A percentile compares a stretch with the other conserved stretches of the same genome.
phyloP scores from a whole-genome alignment of 805 yeast species.

The Myxozyma nipponensis region DNA sequence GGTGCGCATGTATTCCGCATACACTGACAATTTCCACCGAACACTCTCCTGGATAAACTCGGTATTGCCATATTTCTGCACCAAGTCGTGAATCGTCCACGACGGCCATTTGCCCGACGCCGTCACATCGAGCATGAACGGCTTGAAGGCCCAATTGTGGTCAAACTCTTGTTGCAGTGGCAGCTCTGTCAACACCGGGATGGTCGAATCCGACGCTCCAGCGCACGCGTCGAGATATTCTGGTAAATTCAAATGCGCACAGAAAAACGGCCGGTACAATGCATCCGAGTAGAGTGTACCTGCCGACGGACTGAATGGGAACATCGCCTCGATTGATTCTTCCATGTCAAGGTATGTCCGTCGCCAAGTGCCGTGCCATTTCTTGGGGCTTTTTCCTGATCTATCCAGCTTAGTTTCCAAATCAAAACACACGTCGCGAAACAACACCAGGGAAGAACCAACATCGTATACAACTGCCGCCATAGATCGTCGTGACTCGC shows the following conservation, averaged over 20 bases:
- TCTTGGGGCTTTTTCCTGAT: conserved; percentile 34
- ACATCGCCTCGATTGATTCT: conserved; percentile 41
- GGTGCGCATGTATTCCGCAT: conserved; percentile 53
- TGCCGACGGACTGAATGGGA: conserved; percentile 45
- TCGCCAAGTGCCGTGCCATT: conserved; percentile 84
- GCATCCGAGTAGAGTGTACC: conserved; percentile 76
- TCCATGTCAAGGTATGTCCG: conserved; percentile 49
- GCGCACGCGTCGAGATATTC: conserved; percentile 43
- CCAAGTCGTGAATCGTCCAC: conserved; percentile 55
- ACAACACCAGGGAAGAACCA: not conserved
- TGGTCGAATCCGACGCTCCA: conserved; percentile 44
- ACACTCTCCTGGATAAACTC: conserved; percentile 81
- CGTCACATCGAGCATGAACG: conserved; percentile 55
- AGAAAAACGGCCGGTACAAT: conserved; percentile 79
- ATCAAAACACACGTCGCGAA: too few species aligned
- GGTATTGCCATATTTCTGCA: conserved; percentile 53
- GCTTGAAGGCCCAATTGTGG: conserved; percentile 46
- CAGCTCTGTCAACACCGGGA: conserved; percentile 55
- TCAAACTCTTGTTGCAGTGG: conserved; percentile 46
- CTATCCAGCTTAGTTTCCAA: too few species aligned
- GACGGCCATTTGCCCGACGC: conserved; percentile 49
- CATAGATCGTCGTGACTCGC: conserved; percentile 75
- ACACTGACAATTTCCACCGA: conserved; percentile 65
- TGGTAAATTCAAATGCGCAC: conserved; percentile 64
- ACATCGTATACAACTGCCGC: conserved; percentile 52